A percentile compares a stretch with the other conserved stretches of the same genome.
Evolutionary conservation across 495 filamentous ascomycete species (phyloP).

Genomic region (Rusavskia elegans): DNA sequence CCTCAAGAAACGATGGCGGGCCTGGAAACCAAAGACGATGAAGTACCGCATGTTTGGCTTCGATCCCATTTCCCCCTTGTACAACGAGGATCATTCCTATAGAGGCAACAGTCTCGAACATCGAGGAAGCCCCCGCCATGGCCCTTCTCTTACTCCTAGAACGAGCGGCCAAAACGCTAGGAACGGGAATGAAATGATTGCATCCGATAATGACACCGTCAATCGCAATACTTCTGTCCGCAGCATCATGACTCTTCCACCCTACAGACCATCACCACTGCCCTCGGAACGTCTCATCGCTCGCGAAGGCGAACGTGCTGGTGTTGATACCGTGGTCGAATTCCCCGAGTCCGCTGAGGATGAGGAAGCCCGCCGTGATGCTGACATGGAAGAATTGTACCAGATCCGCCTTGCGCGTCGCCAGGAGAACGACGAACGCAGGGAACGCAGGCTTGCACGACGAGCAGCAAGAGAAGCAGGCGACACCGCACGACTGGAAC

Average conservation of each 20-base stretch:
- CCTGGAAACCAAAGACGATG: conserved; percentile 34
- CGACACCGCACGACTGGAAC: conserved; percentile 44
- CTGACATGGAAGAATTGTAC: conserved; percentile 85
- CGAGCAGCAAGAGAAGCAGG: conserved; percentile 55
- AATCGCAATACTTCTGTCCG: conserved; percentile 76
- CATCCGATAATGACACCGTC: conserved; percentile 25
- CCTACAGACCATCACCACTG: conserved; percentile 53
- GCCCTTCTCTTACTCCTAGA: conserved; percentile 13
- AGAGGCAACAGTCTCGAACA: not conserved
- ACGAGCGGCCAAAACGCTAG: conserved; percentile 1
- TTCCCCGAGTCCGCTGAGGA: conserved; percentile 57
- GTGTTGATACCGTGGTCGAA: conserved; percentile 85
- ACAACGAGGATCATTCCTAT: not conserved
- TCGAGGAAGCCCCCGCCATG: conserved; percentile 1
- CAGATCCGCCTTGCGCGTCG: conserved; percentile 72
- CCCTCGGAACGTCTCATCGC: conserved; percentile 74
- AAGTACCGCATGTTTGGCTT: conserved; percentile 25
- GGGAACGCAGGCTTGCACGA: conserved; percentile 48
- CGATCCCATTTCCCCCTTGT: not conserved
- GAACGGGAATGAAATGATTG: conserved; percentile 1
- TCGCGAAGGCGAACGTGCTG: conserved; percentile 78
- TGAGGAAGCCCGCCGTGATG: conserved; percentile 67
- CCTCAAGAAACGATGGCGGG: conserved; percentile 43
- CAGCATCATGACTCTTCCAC: conserved; percentile 81
- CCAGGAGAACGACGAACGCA: conserved; percentile 57